Evolutionary conservation across 1,284 basidiomycete species (phyloP).

Genomic region (Sphaerobolus stellatus): DNA sequence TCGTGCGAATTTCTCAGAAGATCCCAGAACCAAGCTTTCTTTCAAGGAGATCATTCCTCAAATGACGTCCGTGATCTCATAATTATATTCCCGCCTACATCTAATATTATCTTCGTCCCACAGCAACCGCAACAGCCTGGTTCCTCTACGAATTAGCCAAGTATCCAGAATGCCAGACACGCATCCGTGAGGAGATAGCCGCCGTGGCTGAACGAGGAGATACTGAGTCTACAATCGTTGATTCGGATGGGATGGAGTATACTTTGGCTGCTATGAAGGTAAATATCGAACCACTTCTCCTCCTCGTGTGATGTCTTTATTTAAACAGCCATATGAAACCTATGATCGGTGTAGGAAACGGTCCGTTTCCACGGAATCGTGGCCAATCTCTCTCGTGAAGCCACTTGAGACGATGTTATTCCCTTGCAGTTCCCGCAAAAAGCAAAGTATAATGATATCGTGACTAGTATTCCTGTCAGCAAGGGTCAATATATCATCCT

Average conservation of each 20-base stretch:
- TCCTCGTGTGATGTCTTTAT: too few species aligned
- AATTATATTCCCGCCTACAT: too few species aligned
- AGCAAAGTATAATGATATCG: not conserved
- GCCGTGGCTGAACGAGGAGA: slow-evolving; percentile 35
- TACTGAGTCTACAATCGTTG: slow-evolving; percentile 45
- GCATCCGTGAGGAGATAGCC: slow-evolving; percentile 43
- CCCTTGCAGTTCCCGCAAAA: slow-evolving; percentile 23
- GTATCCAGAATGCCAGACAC: slow-evolving; percentile 37
- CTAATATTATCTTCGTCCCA: too few species aligned
- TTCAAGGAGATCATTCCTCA: too few species aligned
- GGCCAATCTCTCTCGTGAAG: not conserved
- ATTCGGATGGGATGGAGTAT: slow-evolving; percentile 54
- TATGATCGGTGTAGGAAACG: slow-evolving; percentile 23
- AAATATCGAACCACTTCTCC: too few species aligned
- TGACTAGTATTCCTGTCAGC: not conserved
- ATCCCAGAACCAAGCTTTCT: too few species aligned
- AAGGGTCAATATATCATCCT: too few species aligned
- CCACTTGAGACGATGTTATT: not conserved
- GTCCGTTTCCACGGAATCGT: not conserved
- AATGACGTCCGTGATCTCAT: too few species aligned
- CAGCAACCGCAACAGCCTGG: slow-evolving; percentile 49
- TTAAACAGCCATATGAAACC: not conserved
- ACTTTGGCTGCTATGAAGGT: slow-evolving; percentile 47
- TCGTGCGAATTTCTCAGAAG: too few species aligned
- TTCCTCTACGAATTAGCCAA: slow-evolving; percentile 42